Conservation (phyloP, 257 asterid species). For the Verbena officinalis region DNA sequence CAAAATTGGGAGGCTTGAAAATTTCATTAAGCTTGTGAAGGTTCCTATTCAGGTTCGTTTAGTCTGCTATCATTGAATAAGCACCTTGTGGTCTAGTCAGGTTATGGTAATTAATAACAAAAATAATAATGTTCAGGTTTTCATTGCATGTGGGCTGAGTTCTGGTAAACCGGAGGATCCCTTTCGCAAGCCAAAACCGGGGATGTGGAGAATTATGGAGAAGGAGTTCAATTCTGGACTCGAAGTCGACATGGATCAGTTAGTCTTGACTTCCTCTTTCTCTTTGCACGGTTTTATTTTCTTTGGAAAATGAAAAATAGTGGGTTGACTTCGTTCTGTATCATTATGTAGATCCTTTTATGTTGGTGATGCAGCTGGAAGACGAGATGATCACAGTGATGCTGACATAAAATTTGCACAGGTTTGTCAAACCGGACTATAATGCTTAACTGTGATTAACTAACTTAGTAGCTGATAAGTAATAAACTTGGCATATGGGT, state of each 20-base stretch:
- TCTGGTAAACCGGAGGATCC: conserved; percentile 58
- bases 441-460: background rate
- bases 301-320: background rate
- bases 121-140: conserved; percentile 60
- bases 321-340: conserved; percentile 23
- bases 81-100: conserved; percentile 6
- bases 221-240: conserved; percentile 87
- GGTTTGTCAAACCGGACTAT: conserved; percentile 38
- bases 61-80: conserved; percentile 4
- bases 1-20: conserved; percentile 85
- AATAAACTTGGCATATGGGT: conserved; percentile 13
- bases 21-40: conserved; percentile 73
- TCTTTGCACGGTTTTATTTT: conserved; percentile 16
- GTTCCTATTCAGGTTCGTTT: conserved; percentile 89
- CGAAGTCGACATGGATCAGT: conserved; percentile 76
- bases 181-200: conserved; percentile 89
- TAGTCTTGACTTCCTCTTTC: conserved; percentile 31
- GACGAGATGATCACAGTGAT: conserved; percentile 82
- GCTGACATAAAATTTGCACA: conserved; percentile 90
- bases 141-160: conserved; percentile 87
- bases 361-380: conserved; percentile 99
- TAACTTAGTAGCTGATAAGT: conserved; percentile 1
- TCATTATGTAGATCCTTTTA: conserved; percentile 76
- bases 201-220: conserved; percentile 95
- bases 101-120: background rate